Conservation (phyloP, 2,329 filamentous ascomycete genomes). For the Endoconidiophora polonica region DNA sequence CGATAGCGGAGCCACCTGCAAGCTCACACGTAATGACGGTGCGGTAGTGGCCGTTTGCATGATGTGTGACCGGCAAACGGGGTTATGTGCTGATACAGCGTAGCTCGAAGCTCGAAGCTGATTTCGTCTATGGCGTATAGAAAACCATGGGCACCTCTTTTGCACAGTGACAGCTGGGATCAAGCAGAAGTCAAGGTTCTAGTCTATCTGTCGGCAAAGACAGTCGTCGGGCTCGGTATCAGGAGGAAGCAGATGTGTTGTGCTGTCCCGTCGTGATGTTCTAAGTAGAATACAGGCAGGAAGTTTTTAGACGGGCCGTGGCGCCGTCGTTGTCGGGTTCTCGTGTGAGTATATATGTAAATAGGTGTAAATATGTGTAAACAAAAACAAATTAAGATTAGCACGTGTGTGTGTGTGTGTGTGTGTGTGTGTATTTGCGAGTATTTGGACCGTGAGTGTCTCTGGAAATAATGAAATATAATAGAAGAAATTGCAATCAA, state of each 20-base stretch:
- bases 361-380: neutral
- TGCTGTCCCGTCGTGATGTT: too few species aligned
- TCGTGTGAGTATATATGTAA: neutral
- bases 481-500: neutral
- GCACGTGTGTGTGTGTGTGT: too few species aligned
- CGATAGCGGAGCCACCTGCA: slow-evolving; percentile 42
- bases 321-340: too few species aligned
- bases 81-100: neutral
- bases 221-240: too few species aligned
- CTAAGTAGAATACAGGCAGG: neutral
- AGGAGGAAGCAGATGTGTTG: too few species aligned
- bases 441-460: too few species aligned
- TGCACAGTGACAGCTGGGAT: neutral
- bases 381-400: neutral
- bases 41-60: slow-evolving; percentile 12
- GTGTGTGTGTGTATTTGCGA: too few species aligned
- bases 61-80: neutral
- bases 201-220: neutral
- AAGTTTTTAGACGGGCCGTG: neutral
- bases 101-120: slow-evolving; percentile 9
- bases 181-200: neutral
- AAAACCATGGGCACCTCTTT: slow-evolving; percentile 3
- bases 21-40: slow-evolving; percentile 36
- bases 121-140: neutral
- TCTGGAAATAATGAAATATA: too few species aligned